Percentiles rank a stretch among this genome's conserved stretches.
These are phyloP conservation scores for Plasmodium coatneyi DNA, from an alignment of 169 alveolate genomes.

Conservation along the genomic window DNA sequence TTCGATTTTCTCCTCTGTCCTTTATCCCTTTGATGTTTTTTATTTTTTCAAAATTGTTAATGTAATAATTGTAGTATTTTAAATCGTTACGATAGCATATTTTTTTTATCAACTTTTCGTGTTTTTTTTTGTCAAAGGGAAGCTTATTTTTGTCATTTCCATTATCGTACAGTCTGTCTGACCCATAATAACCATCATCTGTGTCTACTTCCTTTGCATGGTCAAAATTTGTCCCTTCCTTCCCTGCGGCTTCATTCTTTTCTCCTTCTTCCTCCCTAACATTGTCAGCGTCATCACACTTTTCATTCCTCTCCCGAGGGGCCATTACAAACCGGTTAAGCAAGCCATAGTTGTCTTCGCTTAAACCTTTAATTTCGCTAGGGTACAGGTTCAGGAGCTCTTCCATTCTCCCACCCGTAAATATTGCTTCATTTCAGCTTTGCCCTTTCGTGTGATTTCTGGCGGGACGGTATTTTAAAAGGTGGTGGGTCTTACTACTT, in stretches of 20 bases:
- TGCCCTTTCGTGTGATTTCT: neutral
- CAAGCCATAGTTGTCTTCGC: neutral
- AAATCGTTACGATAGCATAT: constrained; percentile 64
- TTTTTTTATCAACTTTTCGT: constrained; percentile 37
- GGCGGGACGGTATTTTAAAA: neutral
- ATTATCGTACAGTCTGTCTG: constrained; percentile 15
- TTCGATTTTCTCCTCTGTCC: constrained; percentile 61
- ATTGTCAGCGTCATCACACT: neutral
- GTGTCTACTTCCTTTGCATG: neutral
- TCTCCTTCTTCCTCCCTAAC: neutral
- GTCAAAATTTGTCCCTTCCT: neutral
- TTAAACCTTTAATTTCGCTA: neutral
- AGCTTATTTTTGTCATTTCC: constrained; percentile 1
- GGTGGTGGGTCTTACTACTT: neutral
- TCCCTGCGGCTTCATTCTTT: neutral
- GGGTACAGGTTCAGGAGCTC: neutral
- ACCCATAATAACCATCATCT: neutral
- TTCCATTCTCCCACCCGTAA: neutral
- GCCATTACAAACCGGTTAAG: neutral
- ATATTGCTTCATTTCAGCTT: neutral
- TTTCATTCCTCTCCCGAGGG: neutral
- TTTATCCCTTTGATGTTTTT: constrained; percentile 51
- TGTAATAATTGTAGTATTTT: constrained; percentile 28
- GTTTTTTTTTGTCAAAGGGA: constrained; percentile 16
- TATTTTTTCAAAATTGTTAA: constrained; percentile 73